These are phyloP conservation scores for Eutrema yunnanense DNA, from an alignment of 345 rosid genomes.

Conservation along the genomic window DNA sequence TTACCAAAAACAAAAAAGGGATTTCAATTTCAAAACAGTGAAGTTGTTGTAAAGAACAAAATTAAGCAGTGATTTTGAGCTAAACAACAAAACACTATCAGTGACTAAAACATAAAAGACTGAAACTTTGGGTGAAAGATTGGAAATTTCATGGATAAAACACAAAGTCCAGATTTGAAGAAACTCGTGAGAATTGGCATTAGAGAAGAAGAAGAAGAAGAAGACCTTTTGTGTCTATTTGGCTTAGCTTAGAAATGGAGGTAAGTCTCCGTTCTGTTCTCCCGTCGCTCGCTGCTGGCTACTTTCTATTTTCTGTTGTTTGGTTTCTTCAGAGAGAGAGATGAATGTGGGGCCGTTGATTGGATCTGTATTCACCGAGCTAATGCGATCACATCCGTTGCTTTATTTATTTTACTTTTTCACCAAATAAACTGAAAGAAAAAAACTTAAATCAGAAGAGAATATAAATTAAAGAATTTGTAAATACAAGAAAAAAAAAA, in stretches of 20 bases:
- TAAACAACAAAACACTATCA: conserved; percentile 11
- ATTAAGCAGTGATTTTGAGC: conserved; percentile 10
- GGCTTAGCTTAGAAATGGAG: conserved; percentile 32
- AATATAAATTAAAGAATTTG: background rate
- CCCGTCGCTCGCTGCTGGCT: conserved; percentile 19
- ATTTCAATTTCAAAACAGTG: background rate
- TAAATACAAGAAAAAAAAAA: background rate
- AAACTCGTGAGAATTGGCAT: background rate
- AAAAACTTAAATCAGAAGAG: background rate
- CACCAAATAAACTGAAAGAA: background rate
- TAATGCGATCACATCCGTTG: conserved; percentile 53
- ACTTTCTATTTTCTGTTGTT: conserved; percentile 30
- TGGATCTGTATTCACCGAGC: conserved; percentile 42
- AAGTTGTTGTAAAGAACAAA: background rate
- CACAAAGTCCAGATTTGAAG: background rate
- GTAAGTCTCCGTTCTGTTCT: conserved; percentile 35
- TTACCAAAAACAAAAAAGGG: background rate
- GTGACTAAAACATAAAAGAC: background rate
- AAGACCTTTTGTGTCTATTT: background rate
- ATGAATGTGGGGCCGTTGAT: conserved; percentile 52
- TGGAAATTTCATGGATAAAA: background rate
- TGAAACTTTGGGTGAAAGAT: background rate
- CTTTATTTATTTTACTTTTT: conserved; percentile 25
- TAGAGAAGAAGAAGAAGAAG: background rate
- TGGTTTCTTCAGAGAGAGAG: conserved; percentile 22